A percentile compares a stretch with the other conserved stretches of the same genome.
Conservation (phyloP, 495 filamentous ascomycete species). For the Chlorociboria aeruginascens region DNA sequence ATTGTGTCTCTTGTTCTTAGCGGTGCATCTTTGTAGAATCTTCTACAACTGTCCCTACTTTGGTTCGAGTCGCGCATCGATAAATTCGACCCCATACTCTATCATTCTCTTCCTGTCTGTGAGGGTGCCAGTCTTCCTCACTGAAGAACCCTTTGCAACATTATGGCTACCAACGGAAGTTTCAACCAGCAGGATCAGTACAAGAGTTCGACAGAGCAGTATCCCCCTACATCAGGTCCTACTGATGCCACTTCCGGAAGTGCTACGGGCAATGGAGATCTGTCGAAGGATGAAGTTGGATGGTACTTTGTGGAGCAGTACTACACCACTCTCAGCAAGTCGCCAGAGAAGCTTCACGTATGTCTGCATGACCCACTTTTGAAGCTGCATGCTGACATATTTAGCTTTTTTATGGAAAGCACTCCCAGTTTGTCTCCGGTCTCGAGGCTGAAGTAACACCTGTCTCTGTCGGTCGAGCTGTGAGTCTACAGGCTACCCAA, state of each 20-base stretch:
- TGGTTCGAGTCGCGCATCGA: background rate
- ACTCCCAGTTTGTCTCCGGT: constrained; percentile 71
- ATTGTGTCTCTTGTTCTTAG: background rate
- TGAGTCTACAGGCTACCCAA: constrained; percentile 31
- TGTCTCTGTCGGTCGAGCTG: constrained; percentile 73
- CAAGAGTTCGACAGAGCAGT: constrained; percentile 18
- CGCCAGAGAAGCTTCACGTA: constrained; percentile 84
- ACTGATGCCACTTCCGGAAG: constrained; percentile 15
- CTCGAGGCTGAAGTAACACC: constrained; percentile 76
- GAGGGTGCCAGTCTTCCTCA: constrained; percentile 15
- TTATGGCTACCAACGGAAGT: constrained; percentile 22
- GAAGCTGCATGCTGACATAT: constrained; percentile 12
- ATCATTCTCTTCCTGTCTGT: background rate
- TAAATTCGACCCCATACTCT: background rate
- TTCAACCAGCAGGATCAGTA: constrained; percentile 21
- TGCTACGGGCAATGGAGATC: constrained; percentile 15
- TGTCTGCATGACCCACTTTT: constrained; percentile 21
- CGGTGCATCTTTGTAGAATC: no score
- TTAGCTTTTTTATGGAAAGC: constrained; percentile 72
- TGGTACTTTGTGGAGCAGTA: constrained; percentile 99
- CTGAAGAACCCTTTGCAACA: background rate
- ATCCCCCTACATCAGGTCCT: constrained; percentile 16
- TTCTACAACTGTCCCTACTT: no score
- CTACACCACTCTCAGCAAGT: constrained; percentile 92
- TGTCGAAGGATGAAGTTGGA: constrained; percentile 52